Conservation (phyloP, 805 yeast genomes). For the Kodamaea leandrae region DNA sequence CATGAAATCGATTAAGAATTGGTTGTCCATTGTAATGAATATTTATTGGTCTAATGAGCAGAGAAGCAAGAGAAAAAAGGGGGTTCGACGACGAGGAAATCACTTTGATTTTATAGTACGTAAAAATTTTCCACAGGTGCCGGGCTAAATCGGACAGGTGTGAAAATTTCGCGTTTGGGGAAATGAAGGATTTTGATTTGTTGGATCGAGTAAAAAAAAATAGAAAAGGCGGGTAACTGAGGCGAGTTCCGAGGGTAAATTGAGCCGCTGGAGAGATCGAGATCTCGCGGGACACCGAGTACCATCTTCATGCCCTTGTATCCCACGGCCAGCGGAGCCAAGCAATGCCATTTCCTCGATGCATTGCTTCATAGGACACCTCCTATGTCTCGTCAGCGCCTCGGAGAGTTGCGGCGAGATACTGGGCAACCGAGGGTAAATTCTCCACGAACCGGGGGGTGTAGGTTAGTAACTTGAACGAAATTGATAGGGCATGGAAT, state of each 20-base stretch:
- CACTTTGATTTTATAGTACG: constrained; percentile 5
- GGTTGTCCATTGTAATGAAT: constrained; percentile 21
- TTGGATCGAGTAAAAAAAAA: constrained; percentile 1
- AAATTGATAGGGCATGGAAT: background rate
- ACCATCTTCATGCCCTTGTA: no score
- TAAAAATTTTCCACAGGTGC: constrained; percentile 6
- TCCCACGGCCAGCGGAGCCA: no score
- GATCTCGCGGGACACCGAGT: no score
- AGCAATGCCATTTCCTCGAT: no score
- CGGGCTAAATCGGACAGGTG: constrained; percentile 15
- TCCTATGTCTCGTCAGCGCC: no score
- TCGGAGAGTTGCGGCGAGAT: background rate
- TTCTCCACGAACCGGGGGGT: background rate
- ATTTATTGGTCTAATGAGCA: constrained; percentile 6
- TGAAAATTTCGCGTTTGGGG: constrained; percentile 5
- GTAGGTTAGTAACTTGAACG: background rate
- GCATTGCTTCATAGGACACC: no score
- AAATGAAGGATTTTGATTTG: constrained; percentile 10
- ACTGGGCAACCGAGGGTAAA: background rate
- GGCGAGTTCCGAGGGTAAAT: constrained; percentile 1
- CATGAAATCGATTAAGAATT: constrained; percentile 53
- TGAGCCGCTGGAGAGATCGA: no score
- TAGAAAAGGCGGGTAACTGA: constrained; percentile 5
- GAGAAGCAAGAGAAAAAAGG: constrained; percentile 7
- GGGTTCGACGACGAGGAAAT: constrained; percentile 3